phyloP scores from a whole-genome alignment of 805 yeast species.

The Kodamaea fukazawae region DNA sequence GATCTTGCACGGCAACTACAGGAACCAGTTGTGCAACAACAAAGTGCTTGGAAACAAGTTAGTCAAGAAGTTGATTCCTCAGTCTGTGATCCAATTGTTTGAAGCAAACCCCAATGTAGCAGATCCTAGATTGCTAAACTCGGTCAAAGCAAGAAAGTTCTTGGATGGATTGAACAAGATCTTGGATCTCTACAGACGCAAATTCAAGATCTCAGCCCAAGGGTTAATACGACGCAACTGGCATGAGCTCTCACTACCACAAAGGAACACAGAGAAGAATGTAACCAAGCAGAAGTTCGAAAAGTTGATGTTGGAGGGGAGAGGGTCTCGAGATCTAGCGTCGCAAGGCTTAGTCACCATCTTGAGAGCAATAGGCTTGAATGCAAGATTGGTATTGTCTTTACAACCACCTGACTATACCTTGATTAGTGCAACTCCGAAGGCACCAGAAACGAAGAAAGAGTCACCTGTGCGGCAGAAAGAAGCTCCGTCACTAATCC shows the following conservation, averaged over 20 bases:
- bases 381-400: slow-evolving; percentile 75
- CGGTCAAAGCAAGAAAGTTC: slow-evolving; percentile 60
- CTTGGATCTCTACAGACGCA: slow-evolving; percentile 58
- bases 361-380: slow-evolving; percentile 65
- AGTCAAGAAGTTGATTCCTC: slow-evolving; percentile 49
- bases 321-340: slow-evolving; percentile 75
- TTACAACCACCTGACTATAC: slow-evolving; percentile 90
- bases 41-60: slow-evolving; percentile 31
- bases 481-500: not conserved
- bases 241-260: slow-evolving; percentile 27
- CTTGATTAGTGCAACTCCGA: slow-evolving; percentile 15
- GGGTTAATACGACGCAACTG: slow-evolving; percentile 38
- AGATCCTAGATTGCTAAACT: slow-evolving; percentile 13
- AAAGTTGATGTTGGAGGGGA: slow-evolving; percentile 39
- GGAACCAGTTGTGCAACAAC: slow-evolving; percentile 76
- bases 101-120: slow-evolving; percentile 17
- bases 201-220: slow-evolving; percentile 47
- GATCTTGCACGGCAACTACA: slow-evolving; percentile 61
- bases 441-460: slow-evolving; percentile 8
- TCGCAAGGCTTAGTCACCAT: slow-evolving; percentile 87
- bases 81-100: slow-evolving; percentile 43
- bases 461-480: not conserved
- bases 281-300: slow-evolving; percentile 44
- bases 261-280: slow-evolving; percentile 20
- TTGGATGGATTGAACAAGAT: slow-evolving; percentile 74